Evolutionary conservation across 192 early-diverging fungal species (phyloP).

Genomic region (Borealophlyctis nickersoniae): DNA sequence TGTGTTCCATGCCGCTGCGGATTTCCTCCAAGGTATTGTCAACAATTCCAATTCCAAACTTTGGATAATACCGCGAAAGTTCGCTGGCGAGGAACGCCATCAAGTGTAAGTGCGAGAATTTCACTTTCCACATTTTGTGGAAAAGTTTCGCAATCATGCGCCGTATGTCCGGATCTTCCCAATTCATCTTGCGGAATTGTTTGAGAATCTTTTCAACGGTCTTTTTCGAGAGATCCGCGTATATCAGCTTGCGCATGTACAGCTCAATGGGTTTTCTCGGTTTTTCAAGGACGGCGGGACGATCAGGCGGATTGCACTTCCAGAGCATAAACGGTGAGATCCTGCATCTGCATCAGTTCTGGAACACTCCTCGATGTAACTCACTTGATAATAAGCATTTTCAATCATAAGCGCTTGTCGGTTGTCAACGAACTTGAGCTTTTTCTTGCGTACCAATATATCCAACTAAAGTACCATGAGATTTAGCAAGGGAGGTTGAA

Average conservation of each 20-base stretch:
- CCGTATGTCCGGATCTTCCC: constrained; percentile 61
- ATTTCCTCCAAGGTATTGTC: constrained; percentile 84
- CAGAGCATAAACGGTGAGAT: too few species aligned
- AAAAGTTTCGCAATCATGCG: constrained; percentile 73
- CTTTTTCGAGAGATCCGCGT: constrained; percentile 73
- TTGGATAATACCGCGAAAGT: constrained; percentile 75
- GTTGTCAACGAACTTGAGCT: constrained; percentile 78
- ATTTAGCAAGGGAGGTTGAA: too few species aligned
- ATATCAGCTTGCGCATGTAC: constrained; percentile 86
- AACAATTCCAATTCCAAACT: constrained; percentile 84
- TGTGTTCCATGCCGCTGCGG: constrained; percentile 83
- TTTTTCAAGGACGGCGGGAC: constrained; percentile 59
- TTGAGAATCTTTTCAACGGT: constrained; percentile 65
- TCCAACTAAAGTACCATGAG: constrained; percentile 57
- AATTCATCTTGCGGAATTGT: constrained; percentile 80
- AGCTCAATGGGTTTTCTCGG: constrained; percentile 77
- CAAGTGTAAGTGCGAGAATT: constrained; percentile 79
- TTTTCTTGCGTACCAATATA: constrained; percentile 88
- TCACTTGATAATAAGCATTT: constrained; percentile 83
- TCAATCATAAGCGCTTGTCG: constrained; percentile 86
- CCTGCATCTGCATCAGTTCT: too few species aligned
- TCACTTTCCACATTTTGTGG: constrained; percentile 90
- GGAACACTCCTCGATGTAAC: too few species aligned
- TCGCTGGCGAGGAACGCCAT: constrained; percentile 78
- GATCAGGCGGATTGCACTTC: constrained; percentile 78